Evolutionary conservation across 169 alveolate species (phyloP).

Genomic region (Eimeria sp.): DNA sequence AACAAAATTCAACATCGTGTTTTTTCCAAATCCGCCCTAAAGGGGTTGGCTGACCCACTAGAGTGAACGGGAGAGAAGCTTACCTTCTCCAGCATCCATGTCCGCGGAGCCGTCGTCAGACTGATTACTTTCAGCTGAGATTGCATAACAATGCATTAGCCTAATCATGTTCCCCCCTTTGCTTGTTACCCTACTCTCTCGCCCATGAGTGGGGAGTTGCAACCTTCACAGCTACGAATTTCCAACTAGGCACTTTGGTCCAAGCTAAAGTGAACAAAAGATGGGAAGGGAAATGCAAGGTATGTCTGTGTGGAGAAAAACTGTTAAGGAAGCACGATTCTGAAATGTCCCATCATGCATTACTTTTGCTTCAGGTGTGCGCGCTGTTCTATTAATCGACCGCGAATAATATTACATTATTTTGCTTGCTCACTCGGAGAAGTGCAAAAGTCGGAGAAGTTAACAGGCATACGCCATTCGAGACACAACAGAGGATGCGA

Average conservation of each 20-base stretch:
- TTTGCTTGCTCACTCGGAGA: conserved; percentile 18
- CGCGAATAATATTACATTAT: neutral
- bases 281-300: neutral
- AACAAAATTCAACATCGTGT: neutral
- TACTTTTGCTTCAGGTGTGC: neutral
- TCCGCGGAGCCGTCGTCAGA: neutral
- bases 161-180: no score
- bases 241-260: neutral
- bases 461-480: neutral
- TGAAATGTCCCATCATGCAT: neutral
- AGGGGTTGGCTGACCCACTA: neutral
- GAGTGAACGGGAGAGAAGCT: neutral
- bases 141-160: neutral
- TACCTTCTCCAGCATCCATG: conserved; percentile 15
- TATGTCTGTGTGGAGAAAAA: no score
- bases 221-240: neutral
- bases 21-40: neutral
- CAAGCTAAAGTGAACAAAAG: neutral
- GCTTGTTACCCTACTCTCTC: neutral
- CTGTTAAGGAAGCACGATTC: neutral
- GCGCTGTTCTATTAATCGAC: neutral
- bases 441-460: neutral
- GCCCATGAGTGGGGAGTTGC: neutral
- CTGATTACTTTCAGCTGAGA: neutral
- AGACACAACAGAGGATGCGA: conserved; percentile 7